phyloP scores from a whole-genome alignment of 1,284 basidiomycete genomes.

The Heterobasidion occidentale region DNA sequence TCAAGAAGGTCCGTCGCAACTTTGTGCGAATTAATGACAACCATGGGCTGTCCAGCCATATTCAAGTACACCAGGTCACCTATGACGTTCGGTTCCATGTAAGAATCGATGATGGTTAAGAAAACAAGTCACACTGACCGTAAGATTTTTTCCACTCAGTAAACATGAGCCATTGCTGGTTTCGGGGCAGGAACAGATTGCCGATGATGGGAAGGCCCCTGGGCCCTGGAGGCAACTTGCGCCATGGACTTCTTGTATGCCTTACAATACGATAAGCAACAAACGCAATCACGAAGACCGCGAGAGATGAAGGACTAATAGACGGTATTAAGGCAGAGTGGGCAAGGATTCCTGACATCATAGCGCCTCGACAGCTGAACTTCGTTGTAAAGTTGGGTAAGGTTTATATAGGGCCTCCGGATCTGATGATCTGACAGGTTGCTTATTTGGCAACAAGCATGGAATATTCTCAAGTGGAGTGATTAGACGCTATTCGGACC shows the following conservation, averaged over 20 bases:
- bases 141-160: neutral
- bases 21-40: slow-evolving; percentile 19
- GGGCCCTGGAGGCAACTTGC: slow-evolving; percentile 1
- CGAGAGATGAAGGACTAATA: too few species aligned
- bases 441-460: too few species aligned
- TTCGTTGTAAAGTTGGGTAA: too few species aligned
- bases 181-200: neutral
- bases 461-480: too few species aligned
- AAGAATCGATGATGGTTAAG: neutral
- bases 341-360: too few species aligned
- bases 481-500: too few species aligned
- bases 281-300: too few species aligned
- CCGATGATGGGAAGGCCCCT: neutral
- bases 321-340: too few species aligned
- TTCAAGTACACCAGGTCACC: slow-evolving; percentile 20
- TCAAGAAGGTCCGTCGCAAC: slow-evolving; percentile 18
- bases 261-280: too few species aligned
- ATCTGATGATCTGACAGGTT: too few species aligned
- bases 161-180: neutral
- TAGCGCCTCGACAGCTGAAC: too few species aligned
- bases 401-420: too few species aligned
- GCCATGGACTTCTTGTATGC: neutral
- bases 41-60: slow-evolving; percentile 16
- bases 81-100: neutral
- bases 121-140: neutral